Evolutionary conservation across 2,329 filamentous ascomycete species (phyloP), one percentile per base, ranked within the genome.

Genomic region (Ophiocordyceps australis): DNA sequence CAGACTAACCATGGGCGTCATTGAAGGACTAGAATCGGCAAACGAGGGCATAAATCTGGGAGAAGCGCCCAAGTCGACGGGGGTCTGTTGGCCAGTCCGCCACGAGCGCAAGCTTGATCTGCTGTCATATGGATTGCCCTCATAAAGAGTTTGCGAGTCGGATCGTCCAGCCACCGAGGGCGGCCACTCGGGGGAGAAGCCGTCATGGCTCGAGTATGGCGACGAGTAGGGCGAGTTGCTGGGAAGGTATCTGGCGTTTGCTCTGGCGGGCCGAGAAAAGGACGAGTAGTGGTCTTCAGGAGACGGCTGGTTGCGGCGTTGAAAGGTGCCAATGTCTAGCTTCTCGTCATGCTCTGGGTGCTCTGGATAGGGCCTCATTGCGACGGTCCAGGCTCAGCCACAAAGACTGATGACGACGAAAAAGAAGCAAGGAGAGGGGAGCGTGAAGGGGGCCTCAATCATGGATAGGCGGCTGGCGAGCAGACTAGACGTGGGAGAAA

Each of bases 291-390:
- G 35, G 10, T 42, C 36, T 12, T 45, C 34, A 10, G 40, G 35
- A 20, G 41, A 35, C 22, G 38, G 38, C 13, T 46, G 43, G 14
- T 30, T 31, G 17, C 38, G 38, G 24, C 36, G 35, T 20, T 37
- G 29, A 12, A 35, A 32, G 9, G 38, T 36, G 22, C 50, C 46
- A 23, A 50, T 47, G 24, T 50, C 47, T 28, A 47, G 35, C 43
- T 47, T 47, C 30, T 49, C 47, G 23, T 44, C 40, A 32, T n/a
- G n/a, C n/a, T n/a, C n/a, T n/a, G n/a, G n/a, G n/a, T n/a, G n/a
- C n/a, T 46, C 44, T 14, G 35, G 35, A 30, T 40, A 38, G 24
- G 38, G 40, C 30, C 43, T 47, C 43, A 45, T 47, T 17, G 28
- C 35, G 25, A 22, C 12, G 9, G 4, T n/a, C n/a, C n/a, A n/a